Base-by-base conservation (phyloP, 108 stramenopile genomes). In the Nitzschia inconspicua region DNA sequence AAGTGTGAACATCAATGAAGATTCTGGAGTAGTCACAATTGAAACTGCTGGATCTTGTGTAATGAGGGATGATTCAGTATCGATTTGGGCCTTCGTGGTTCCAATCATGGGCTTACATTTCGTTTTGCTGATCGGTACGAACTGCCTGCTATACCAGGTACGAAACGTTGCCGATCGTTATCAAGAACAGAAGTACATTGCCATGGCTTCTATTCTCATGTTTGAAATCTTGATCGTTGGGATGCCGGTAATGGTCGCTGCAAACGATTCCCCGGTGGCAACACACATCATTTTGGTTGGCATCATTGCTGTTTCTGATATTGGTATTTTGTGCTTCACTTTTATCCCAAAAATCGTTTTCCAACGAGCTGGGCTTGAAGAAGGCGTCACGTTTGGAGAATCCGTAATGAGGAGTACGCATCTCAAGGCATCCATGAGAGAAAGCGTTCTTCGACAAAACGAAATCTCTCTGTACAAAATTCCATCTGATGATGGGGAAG, bases 111-210 rank as follows among this genome's bases (percentile, higher is more conserved):
- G 20, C 10, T 60, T 68, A 19, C 76, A 77, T 31, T 32, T 68
- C 19, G 43, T 25, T 35, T 32, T 73, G 8, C 48, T 74, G 57
- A 40, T 74, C 8, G 36, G 39, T n/a, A 81, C 75, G 54, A 69
- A 73, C 44, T 27, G 36, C 13, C 47, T 81, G 18, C 34, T 76
- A 3, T 74, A 44, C 40, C 67, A 62, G 24, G 67, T 76, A 16
- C 57, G 63, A 37, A 69, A 70, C 16, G 44, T 74, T 7, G 47
- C 44, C 14, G 76, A 77, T 61, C 60, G 76, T 4, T 81, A 76
- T 36, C 75, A 76, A 47, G 75, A 81, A 57, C 63, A 63, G 34
- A 76, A 76, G 35, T 77, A 68, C 51, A 56, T 76, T 42, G 63
- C 66, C 40, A 44, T 74, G 29, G 76, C 79, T 19, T 69, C 76